Conservation (phyloP, 208 protist genomes). For the Naegleria lovaniensis region DNA sequence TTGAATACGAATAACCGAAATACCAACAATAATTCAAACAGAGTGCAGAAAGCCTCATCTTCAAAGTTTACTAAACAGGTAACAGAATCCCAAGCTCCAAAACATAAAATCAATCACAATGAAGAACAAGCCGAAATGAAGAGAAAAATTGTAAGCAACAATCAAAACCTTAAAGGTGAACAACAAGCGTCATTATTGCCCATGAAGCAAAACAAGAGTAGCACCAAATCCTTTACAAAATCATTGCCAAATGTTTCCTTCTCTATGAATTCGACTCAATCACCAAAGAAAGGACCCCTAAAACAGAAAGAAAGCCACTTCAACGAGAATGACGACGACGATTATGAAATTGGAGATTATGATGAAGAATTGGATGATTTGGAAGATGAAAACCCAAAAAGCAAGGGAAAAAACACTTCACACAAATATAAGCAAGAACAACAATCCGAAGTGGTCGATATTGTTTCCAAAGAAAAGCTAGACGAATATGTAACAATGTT, state of each 20-base stretch:
- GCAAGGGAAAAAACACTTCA: background rate
- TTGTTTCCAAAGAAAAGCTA: background rate
- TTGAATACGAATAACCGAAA: background rate
- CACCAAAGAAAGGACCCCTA: background rate
- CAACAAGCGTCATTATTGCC: background rate
- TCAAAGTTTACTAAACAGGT: background rate
- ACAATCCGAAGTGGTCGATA: background rate
- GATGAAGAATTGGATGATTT: background rate
- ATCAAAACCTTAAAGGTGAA: background rate
- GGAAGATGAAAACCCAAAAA: background rate
- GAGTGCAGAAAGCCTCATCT: background rate
- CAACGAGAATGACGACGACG: background rate
- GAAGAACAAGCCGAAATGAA: too few relatives aligned
- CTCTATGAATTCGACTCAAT: background rate
- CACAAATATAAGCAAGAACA: background rate
- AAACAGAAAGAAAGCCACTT: background rate
- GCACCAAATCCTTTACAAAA: background rate
- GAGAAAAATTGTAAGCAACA: background rate
- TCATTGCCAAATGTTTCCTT: background rate
- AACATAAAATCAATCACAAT: background rate
- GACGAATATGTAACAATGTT: background rate
- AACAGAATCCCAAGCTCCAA: too few relatives aligned
- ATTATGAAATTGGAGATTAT: background rate
- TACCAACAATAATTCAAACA: background rate
- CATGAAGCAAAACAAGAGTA: too few relatives aligned